Evolutionary conservation across 1,284 basidiomycete species (phyloP), one percentile per base, ranked within the genome.

Genomic region (Puccinia polysora): DNA sequence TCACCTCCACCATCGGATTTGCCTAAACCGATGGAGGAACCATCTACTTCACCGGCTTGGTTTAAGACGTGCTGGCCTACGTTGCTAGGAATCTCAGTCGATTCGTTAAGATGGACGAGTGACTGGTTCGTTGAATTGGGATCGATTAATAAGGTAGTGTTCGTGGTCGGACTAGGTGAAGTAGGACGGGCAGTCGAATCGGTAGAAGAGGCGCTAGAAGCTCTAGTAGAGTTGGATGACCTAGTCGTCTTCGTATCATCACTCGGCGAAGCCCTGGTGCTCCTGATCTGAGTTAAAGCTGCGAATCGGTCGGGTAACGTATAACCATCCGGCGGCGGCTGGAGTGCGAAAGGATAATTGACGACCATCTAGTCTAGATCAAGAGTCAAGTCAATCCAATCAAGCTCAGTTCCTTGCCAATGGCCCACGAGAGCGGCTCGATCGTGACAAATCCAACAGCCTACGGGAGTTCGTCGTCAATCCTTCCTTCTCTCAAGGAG

Each of bases 21-120:
- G 4, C 38, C 40, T 4, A 60, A 43, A 8, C 58, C 58, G 40
- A 45, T 45, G 32, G 58, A 38, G 23, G 58, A 43, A 20, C 58
- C 58, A n/a, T 60, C 58, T 23, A 60, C 58, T 34, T 60, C 58
- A 2, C 58, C 58, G 25, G 43, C 25, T 14, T 28, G 18, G 32
- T 60, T 60, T 18, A 60, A 25, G 40, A 60, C 58, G 40, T 60
- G 58, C 3, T 60, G 20, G 20, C 58, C 58, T 23, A 60, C 58
- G 58, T 60, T 60, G n/a, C 38, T 40, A 25, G 36, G 1, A 7
- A 43, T 43, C 7, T 18, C 18, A 43, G 8, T 43, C 43, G 40
- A 20, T 23, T 60, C 38, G 25, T 45, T 6, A 28, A 32, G 7
- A 2, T 43, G 40, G 38, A 18, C 7, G 40, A 18, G 12, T 38